Conservation (phyloP, 1,284 basidiomycete species). For the Omphalotus olearius region DNA sequence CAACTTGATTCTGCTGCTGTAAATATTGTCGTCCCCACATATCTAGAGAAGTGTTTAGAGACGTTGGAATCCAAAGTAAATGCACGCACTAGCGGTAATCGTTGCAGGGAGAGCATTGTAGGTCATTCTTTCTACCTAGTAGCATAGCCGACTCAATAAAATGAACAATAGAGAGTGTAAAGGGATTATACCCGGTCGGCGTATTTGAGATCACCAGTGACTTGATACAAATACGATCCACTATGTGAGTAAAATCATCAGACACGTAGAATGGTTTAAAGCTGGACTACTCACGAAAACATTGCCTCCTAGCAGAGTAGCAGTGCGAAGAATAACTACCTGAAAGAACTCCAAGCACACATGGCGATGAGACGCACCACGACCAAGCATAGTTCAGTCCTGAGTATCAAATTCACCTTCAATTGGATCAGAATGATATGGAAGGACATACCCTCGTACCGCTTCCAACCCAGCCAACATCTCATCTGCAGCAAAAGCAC, state of each 20-base stretch:
- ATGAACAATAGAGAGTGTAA: not conserved
- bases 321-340: not conserved
- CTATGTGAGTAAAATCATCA: constrained; percentile 17
- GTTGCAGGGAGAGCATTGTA: constrained; percentile 57
- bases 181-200: constrained; percentile 29
- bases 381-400: constrained; percentile 39
- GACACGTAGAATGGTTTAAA: too few relatives aligned
- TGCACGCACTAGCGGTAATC: constrained; percentile 40
- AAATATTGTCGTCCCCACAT: constrained; percentile 61
- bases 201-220: constrained; percentile 37
- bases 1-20: constrained; percentile 59
- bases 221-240: constrained; percentile 39
- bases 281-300: constrained; percentile 33
- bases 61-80: not conserved
- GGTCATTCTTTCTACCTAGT: constrained; percentile 51
- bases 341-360: not conserved
- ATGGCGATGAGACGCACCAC: constrained; percentile 27
- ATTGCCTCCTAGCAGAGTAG: constrained; percentile 34
- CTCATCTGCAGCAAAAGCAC: constrained; percentile 41
- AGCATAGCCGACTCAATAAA: not conserved
- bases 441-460: constrained; percentile 29
- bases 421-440: not conserved
- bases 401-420: constrained; percentile 12
- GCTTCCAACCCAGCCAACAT: constrained; percentile 38
- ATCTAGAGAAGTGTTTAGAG: constrained; percentile 26